Conservation (phyloP, 179 eudicot genomes). For the Amaranthus tricolor region DNA sequence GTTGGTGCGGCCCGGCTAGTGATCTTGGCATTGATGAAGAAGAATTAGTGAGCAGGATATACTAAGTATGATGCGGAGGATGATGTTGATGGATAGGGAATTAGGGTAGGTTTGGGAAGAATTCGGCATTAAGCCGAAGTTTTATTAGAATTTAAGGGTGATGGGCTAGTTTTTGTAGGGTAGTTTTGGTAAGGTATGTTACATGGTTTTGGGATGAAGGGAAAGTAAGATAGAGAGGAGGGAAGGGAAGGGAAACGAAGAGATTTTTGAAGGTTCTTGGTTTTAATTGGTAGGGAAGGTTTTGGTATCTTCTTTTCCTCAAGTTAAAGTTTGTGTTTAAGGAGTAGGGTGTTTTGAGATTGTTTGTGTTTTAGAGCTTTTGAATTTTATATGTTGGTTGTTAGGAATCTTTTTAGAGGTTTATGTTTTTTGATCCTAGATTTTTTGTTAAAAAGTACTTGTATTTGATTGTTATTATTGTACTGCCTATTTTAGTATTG, state of each 20-base stretch:
- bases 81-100: conserved; percentile 10
- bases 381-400: neutral
- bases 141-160: neutral
- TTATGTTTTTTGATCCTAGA: neutral
- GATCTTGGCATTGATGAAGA: conserved; percentile 22
- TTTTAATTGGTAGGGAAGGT: conserved; percentile 43
- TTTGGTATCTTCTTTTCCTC: conserved; percentile 53
- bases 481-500: neutral
- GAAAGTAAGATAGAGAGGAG: conserved; percentile 2
- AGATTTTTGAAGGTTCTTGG: conserved; percentile 23
- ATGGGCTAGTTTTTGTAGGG: neutral
- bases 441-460: neutral
- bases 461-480: neutral
- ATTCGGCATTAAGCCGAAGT: conserved; percentile 22
- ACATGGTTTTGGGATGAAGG: conserved; percentile 12
- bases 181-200: conserved; percentile 3
- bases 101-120: neutral
- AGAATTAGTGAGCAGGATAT: neutral
- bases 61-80: neutral
- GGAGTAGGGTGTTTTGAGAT: neutral
- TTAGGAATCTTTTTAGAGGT: conserved; percentile 18
- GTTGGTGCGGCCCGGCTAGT: conserved; percentile 6
- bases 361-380: neutral
- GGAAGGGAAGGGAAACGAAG: neutral
- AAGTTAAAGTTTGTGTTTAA: conserved; percentile 26